phyloP scores from a whole-genome alignment of 352 stramenopile species.

The Achlya hypogyna region DNA sequence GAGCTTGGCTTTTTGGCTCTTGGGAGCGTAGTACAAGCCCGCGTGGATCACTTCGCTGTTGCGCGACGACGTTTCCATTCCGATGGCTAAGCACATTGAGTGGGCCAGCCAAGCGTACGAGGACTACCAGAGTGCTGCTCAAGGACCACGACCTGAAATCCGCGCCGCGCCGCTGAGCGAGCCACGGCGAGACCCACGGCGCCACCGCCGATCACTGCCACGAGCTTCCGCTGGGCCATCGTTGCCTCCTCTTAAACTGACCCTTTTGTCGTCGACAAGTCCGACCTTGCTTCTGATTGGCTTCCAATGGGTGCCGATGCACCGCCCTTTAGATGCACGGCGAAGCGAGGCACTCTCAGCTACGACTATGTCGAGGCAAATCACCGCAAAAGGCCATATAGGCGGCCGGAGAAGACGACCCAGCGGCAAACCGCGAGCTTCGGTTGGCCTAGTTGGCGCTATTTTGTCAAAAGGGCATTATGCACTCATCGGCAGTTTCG shows the following conservation, averaged over 20 bases:
- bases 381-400: too few relatives aligned
- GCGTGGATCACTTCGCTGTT: constrained; percentile 96
- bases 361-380: too few relatives aligned
- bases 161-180: constrained; percentile 38
- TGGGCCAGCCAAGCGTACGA: background rate
- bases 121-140: constrained; percentile 49
- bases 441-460: too few relatives aligned
- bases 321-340: too few relatives aligned
- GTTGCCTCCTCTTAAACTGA: background rate
- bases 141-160: constrained; percentile 76
- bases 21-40: constrained; percentile 89
- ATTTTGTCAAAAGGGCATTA: too few relatives aligned
- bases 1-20: constrained; percentile 84
- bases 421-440: too few relatives aligned
- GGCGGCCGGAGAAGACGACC: too few relatives aligned
- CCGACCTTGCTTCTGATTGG: background rate
- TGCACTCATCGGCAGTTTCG: too few relatives aligned
- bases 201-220: constrained; percentile 62
- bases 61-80: constrained; percentile 80
- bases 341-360: too few relatives aligned
- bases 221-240: constrained; percentile 29
- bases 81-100: constrained; percentile 33
- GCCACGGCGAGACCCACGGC: constrained; percentile 72
- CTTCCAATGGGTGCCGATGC: too few relatives aligned
- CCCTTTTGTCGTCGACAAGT: background rate